Base-by-base conservation (phyloP, 1,139 yeast species). In the Suhomyces maxii region DNA sequence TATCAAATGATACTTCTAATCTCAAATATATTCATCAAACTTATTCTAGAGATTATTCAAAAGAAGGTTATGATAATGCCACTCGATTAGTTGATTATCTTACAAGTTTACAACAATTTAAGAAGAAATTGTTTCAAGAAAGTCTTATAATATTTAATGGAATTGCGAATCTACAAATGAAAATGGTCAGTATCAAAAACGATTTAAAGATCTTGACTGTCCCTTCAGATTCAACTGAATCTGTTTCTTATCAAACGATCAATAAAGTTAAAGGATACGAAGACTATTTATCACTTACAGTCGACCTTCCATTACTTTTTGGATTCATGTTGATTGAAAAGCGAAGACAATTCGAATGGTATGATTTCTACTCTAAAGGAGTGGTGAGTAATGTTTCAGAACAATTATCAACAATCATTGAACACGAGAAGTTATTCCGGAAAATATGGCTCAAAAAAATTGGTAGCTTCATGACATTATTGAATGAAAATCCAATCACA, bases 291-390 rank as follows among this genome's bases (percentile, higher is more conserved):
- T 75, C 83, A 1, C 58, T 78, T 12, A 83, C 89, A 2, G 76
- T 84, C 13, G 97, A 89, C 60, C 63, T 90, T 42, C 97, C 98
- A 0, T 67, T 89, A 36, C 67, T 89, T 1, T 89, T 88, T 61
- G 98, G 98, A 1, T 77, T 87, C 28, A 76, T 84, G 60, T 60
- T 89, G 25, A 77, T 90, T 37, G 97, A 91, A 57, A 74, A 73
- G 41, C 66, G 86, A 46, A 76, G 95, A 44, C 83, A 93, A 51
- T 69, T 70, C 37, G 83, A 82, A 52, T 89, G 96, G 95, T 69
- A 76, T 26, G 76, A 76, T 41, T 73, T 73, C 51, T 79, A 79
- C 41, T 64, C 86, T 37, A 75, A 76, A 46, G 76, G 77, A 1
- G 60, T 81, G 1, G 76, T 78, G 0, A 69, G 71, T 34, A 77